Evolutionary conservation across 257 asterid species (phyloP).

Genomic region (Solanum lycopersicoides): DNA sequence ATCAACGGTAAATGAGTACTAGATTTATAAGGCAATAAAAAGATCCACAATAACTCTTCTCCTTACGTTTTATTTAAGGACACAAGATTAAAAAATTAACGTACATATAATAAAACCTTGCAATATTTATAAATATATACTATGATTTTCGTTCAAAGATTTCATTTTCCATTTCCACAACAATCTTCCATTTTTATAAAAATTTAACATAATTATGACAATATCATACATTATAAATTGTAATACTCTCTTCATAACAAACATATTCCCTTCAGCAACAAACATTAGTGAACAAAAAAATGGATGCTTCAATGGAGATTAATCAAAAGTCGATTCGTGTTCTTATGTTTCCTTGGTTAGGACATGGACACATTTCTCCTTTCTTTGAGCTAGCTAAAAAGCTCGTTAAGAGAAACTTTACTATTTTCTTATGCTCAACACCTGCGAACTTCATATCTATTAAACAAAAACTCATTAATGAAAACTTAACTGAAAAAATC

Average conservation of each 20-base stretch:
- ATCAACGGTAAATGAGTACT: background rate
- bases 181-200: background rate
- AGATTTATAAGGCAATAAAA: background rate
- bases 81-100: background rate
- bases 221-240: background rate
- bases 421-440: slow-evolving; percentile 12
- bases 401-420: background rate
- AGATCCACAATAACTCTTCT: background rate
- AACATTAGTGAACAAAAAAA: background rate
- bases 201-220: background rate
- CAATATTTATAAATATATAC: background rate
- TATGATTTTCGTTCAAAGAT: background rate
- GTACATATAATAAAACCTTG: background rate
- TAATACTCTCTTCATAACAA: background rate
- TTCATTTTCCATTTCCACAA: background rate
- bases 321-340: background rate
- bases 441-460: background rate
- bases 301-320: background rate
- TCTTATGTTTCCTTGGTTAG: slow-evolving; percentile 21
- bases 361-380: slow-evolving; percentile 20
- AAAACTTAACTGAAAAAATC: background rate
- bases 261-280: background rate
- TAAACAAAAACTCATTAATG: background rate
- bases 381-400: slow-evolving; percentile 14
- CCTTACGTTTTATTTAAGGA: background rate